Conservation (phyloP, 1,139 yeast genomes). For the Yamadazyma mexicana region DNA sequence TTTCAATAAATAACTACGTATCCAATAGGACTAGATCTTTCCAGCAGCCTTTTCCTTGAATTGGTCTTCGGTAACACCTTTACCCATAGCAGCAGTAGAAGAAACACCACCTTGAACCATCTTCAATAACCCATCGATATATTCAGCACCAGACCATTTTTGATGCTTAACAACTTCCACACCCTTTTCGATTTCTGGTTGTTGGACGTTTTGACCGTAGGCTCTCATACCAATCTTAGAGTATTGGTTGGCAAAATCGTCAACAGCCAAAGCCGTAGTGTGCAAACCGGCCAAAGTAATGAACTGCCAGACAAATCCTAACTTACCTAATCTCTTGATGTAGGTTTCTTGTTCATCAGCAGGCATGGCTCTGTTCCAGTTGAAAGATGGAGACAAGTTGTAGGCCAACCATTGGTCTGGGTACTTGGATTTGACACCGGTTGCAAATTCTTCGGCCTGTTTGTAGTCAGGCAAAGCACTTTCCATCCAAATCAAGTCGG, state of each 20-base stretch:
- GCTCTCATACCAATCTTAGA: conserved; percentile 91
- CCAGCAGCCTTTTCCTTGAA: conserved; percentile 51
- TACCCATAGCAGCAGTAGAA: conserved; percentile 98
- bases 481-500: conserved; percentile 99
- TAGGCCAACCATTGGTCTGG: conserved; percentile 96
- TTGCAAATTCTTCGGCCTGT: conserved; percentile 94
- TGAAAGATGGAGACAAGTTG: conserved; percentile 95
- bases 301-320: conserved; percentile 98
- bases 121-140: conserved; percentile 86
- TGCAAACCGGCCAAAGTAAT: conserved; percentile 97
- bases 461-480: conserved; percentile 90
- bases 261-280: conserved; percentile 91
- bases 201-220: conserved; percentile 84
- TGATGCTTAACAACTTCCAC: conserved; percentile 98
- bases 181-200: conserved; percentile 82
- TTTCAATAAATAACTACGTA: too few species aligned
- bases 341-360: conserved; percentile 86
- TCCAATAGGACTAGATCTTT: conserved; percentile 3
- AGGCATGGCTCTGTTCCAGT: conserved; percentile 96
- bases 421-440: conserved; percentile 76
- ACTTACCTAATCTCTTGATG: conserved; percentile 80
- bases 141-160: conserved; percentile 99
- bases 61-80: conserved; percentile 97
- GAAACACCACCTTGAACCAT: conserved; percentile 94
- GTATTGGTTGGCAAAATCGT: conserved; percentile 78